These are phyloP conservation scores for Schwanniomyces polymorphus DNA, from an alignment of 805 yeast genomes.

Conservation along the genomic window DNA sequence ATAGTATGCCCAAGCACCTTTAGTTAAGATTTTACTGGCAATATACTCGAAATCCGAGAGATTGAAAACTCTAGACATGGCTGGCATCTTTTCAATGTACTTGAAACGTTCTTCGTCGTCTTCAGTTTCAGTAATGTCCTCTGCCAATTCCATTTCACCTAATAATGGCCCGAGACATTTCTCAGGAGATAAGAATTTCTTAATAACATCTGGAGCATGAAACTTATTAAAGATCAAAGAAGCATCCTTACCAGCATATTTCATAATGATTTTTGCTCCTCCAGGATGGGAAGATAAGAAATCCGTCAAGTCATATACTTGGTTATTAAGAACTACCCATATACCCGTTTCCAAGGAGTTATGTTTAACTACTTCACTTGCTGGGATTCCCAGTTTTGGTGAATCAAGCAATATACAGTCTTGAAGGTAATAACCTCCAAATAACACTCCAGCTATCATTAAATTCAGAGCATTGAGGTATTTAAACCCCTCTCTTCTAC, in stretches of 20 bases:
- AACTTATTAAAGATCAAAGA: conserved; percentile 38
- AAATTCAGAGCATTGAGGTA: neutral
- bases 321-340: conserved; percentile 31
- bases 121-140: conserved; percentile 18
- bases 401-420: neutral
- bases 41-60: conserved; percentile 40
- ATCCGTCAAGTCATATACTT: conserved; percentile 32
- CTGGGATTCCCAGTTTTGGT: neutral
- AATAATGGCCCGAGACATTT: conserved; percentile 19
- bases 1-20: conserved; percentile 41
- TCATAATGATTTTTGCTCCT: conserved; percentile 43
- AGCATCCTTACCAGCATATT: conserved; percentile 62
- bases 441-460: neutral
- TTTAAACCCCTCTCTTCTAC: neutral
- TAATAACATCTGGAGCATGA: conserved; percentile 28
- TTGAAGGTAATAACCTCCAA: neutral
- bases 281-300: conserved; percentile 49
- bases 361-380: conserved; percentile 7
- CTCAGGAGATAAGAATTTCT: conserved; percentile 16
- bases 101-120: conserved; percentile 14
- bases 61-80: conserved; percentile 28
- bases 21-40: conserved; percentile 33
- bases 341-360: conserved; percentile 6
- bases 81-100: conserved; percentile 21
- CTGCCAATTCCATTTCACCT: conserved; percentile 17